These are phyloP conservation scores for Gnetum montanum DNA, from an alignment of 75 land plant species.

Conservation along the genomic window DNA sequence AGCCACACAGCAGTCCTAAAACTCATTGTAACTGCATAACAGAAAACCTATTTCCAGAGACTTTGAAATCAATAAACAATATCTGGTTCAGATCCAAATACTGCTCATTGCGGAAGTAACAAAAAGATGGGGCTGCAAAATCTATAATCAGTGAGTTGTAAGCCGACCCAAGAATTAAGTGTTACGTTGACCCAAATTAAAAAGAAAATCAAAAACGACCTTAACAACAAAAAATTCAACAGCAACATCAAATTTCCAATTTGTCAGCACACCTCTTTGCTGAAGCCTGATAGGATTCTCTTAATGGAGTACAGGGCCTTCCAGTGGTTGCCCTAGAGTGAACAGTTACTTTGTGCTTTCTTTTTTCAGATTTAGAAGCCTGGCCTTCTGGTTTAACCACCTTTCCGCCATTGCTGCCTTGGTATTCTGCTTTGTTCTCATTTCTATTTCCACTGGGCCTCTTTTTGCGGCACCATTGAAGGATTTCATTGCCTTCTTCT, in stretches of 20 bases:
- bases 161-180: neutral
- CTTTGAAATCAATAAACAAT: no score
- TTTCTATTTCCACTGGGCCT: conserved; percentile 3
- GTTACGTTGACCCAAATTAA: neutral
- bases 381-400: neutral
- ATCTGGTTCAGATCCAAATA: no score
- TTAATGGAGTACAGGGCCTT: conserved; percentile 1
- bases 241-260: neutral
- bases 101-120: no score
- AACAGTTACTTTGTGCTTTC: neutral
- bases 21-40: no score
- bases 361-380: conserved; percentile 1
- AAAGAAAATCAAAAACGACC: neutral
- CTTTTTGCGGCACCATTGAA: conserved; percentile 3
- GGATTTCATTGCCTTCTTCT: conserved; percentile 1
- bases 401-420: neutral
- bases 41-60: no score
- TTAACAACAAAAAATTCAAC: neutral
- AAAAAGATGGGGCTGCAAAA: no score
- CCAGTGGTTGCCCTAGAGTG: conserved; percentile 1
- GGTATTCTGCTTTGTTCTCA: neutral
- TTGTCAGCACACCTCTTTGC: conserved; percentile 3
- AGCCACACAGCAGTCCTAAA: no score
- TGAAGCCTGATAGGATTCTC: neutral
- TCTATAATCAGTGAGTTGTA: no score